Percentiles rank a stretch among this genome's conserved stretches.
Evolutionary conservation across 176 grass and related monocot genomes (phyloP).

Genomic region (Cenchrus purpureus): DNA sequence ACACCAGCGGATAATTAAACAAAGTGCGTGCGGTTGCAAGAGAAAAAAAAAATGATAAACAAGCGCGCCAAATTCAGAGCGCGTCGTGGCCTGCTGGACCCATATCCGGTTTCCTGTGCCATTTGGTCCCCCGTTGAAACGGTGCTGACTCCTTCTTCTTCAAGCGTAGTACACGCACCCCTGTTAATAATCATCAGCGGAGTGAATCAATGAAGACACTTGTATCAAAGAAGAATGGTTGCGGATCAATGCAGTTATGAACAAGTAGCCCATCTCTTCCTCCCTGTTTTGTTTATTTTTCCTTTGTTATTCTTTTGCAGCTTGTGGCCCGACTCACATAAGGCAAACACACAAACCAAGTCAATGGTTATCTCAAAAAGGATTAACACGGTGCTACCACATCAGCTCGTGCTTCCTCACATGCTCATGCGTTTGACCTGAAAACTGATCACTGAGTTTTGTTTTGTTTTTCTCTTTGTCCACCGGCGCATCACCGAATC

Average conservation of each 20-base stretch:
- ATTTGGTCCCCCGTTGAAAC: slow-evolving; percentile 34
- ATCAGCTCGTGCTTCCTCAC: neutral
- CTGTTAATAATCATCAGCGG: neutral
- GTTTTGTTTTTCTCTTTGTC: neutral
- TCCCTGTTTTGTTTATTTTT: neutral
- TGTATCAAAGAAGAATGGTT: neutral
- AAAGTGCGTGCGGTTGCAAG: neutral
- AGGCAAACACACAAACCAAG: neutral
- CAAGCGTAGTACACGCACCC: neutral
- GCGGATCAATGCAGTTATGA: neutral
- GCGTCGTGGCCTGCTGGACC: neutral
- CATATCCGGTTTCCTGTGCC: slow-evolving; percentile 1
- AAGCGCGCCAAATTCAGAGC: slow-evolving; percentile 8
- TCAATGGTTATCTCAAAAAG: neutral
- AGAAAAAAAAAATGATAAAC: neutral
- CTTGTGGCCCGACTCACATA: neutral
- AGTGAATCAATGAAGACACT: neutral
- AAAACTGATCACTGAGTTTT: neutral
- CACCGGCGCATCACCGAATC: neutral
- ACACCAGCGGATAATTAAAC: neutral
- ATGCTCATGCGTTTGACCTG: neutral
- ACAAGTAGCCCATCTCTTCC: neutral
- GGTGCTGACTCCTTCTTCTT: slow-evolving; percentile 11
- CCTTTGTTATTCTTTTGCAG: too few relatives aligned
- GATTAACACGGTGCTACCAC: neutral